These are phyloP conservation scores for Boletus eberwhitei DNA, from an alignment of 768 basidiomycete genomes.

Conservation along the genomic window DNA sequence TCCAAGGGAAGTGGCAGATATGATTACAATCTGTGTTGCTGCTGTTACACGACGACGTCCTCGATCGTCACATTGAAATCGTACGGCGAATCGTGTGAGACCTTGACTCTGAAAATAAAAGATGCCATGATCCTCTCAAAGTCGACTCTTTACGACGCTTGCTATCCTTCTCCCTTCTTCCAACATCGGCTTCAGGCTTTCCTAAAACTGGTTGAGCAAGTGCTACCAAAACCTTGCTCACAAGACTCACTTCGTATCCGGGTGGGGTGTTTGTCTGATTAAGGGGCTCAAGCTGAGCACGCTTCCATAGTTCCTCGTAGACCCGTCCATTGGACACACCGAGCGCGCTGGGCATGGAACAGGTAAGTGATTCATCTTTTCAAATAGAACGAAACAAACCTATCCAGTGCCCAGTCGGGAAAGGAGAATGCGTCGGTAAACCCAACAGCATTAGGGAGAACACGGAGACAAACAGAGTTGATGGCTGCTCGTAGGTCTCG, in stretches of 20 bases:
- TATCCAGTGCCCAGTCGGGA: conserved; percentile 71
- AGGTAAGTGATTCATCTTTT: background rate
- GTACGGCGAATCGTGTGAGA: background rate
- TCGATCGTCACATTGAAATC: too few relatives aligned
- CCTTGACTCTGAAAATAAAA: background rate
- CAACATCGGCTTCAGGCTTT: conserved; percentile 26
- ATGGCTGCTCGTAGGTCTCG: conserved; percentile 50
- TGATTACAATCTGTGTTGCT: background rate
- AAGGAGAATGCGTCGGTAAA: conserved; percentile 74
- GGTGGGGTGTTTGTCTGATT: conserved; percentile 49
- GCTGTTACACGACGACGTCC: too few relatives aligned
- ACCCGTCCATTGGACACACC: conserved; percentile 63
- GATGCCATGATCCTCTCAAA: conserved; percentile 5
- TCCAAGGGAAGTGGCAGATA: background rate
- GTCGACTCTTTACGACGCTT: conserved; percentile 15
- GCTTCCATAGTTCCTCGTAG: conserved; percentile 64
- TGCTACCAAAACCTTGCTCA: background rate
- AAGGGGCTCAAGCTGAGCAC: conserved; percentile 56
- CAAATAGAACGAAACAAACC: conserved; percentile 31
- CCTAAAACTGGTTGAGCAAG: conserved; percentile 7
- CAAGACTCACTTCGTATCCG: conserved; percentile 50
- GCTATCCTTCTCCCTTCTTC: conserved; percentile 21
- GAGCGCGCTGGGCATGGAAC: conserved; percentile 43
- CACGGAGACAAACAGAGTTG: conserved; percentile 42
- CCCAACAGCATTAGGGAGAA: conserved; percentile 64